Evolutionary conservation across 129 eudicot species (phyloP).

Genomic region (Heracleum sosnowskyi): DNA sequence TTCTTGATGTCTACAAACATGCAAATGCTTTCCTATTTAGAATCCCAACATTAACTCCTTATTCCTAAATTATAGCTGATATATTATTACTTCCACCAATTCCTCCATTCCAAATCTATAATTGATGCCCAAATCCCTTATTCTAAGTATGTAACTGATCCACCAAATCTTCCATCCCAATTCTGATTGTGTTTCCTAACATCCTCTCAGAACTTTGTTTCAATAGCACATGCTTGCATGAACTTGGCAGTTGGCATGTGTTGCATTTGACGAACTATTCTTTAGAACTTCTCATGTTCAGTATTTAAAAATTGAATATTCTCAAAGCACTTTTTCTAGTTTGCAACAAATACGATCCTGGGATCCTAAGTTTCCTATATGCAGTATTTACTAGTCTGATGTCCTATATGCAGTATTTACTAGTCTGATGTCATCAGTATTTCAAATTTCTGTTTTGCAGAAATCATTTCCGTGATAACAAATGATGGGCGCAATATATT

Average conservation of each 20-base stretch:
- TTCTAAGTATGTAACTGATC: too few relatives aligned
- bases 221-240: background rate
- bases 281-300: background rate
- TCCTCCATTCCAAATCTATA: too few relatives aligned
- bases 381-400: background rate
- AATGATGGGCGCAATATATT: conserved; percentile 86
- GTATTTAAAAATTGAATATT: background rate
- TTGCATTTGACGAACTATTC: background rate
- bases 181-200: too few relatives aligned
- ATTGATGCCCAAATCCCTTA: too few relatives aligned
- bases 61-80: too few relatives aligned
- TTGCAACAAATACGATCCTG: background rate
- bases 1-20: too few relatives aligned
- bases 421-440: background rate
- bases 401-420: background rate
- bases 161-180: too few relatives aligned
- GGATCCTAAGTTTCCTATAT: background rate
- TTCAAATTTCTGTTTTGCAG: conserved; percentile 22
- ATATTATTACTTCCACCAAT: too few relatives aligned
- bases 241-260: background rate
- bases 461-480: conserved; percentile 67
- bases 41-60: too few relatives aligned
- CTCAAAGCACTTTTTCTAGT: background rate
- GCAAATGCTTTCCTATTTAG: too few relatives aligned
- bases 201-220: background rate